Percentiles rank a stretch among this genome's conserved stretches.
phyloP scores from a whole-genome alignment of 108 stramenopile genomes.

The Stephanodiscus triporus region DNA sequence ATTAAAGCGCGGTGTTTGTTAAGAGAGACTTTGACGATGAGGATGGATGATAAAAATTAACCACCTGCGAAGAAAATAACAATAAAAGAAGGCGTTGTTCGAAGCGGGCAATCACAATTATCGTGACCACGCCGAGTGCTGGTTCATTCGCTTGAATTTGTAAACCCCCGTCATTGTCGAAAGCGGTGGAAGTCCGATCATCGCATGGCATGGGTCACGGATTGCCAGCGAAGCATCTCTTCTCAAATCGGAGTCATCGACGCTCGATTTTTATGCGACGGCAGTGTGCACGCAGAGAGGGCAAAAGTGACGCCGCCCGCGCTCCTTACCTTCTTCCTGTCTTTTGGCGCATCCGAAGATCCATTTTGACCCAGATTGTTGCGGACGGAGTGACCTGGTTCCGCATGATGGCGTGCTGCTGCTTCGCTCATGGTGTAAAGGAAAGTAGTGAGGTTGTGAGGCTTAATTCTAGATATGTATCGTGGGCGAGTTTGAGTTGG shows the following conservation, averaged over 20 bases:
- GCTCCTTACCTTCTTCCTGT: constrained; percentile 15
- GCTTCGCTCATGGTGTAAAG: constrained; percentile 30
- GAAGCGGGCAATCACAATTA: not conserved
- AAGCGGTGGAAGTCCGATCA: not conserved
- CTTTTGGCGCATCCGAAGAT: constrained; percentile 1
- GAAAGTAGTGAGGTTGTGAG: no score
- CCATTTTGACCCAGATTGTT: constrained; percentile 12
- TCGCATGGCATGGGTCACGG: not conserved
- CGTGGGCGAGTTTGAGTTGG: no score
- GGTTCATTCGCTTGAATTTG: not conserved
- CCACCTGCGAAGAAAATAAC: not conserved
- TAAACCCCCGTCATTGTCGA: not conserved
- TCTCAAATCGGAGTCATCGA: not conserved
- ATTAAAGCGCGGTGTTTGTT: not conserved
- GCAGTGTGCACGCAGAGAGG: not conserved
- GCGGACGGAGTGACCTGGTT: constrained; percentile 4
- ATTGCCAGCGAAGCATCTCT: not conserved
- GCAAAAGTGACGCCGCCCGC: constrained; percentile 5
- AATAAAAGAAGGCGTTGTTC: not conserved
- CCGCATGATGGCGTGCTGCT: constrained; percentile 6
- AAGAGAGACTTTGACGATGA: not conserved
- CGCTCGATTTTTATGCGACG: not conserved
- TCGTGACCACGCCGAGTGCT: not conserved
- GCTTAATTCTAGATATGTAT: no score
- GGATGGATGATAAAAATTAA: not conserved